Base-by-base conservation (phyloP, 345 rosid species). In the Salix viminalis region DNA sequence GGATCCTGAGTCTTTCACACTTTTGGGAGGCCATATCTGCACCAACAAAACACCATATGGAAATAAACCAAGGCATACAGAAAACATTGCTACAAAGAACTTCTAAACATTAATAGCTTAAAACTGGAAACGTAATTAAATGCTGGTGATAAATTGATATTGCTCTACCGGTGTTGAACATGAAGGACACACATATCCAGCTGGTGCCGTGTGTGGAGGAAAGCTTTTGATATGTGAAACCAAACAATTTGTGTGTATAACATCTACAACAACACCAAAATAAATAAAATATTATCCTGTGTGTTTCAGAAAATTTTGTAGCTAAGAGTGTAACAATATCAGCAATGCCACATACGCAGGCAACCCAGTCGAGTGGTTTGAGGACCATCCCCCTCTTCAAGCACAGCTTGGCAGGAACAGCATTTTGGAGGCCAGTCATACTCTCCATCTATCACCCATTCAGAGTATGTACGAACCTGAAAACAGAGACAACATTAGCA, bases 1-100 rank as follows among this genome's bases (percentile, higher is more conserved):
- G 70, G 99, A 93, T 75, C 97, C 97, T 23, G 97, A 88, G 86
- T 96, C 99, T 84, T 93, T 94, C 73, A 96, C 87, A 86, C 85
- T 90, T 84, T 93, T 96, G 30, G 99, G 98, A 87, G 99, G 99
- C 98, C 98, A 96, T 86, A 96, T 90, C 99, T 96, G 89, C 80
- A 84, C 37, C 69, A 82, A 75, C 16, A 81, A 10, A 73, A 71
- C 58, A 42, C n/a, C 79, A 67, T 64, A 42, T 14, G 67, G 52
- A 81, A 67, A 78, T 69, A 60, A 76, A 39, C 14, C 32, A 42
- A 11, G 15, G 50, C 26, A 23, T 7, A n/a, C 30, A 21, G 41
- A 6, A 65, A 65, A 32, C 41, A 16, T 10, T 14, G 24, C 28
- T 7, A 8, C 3, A 34, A 21, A 23, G 28, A 37, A 42, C 54